phyloP scores from a whole-genome alignment of 2,329 filamentous ascomycete species.

The Phyllosticta citriasiana region DNA sequence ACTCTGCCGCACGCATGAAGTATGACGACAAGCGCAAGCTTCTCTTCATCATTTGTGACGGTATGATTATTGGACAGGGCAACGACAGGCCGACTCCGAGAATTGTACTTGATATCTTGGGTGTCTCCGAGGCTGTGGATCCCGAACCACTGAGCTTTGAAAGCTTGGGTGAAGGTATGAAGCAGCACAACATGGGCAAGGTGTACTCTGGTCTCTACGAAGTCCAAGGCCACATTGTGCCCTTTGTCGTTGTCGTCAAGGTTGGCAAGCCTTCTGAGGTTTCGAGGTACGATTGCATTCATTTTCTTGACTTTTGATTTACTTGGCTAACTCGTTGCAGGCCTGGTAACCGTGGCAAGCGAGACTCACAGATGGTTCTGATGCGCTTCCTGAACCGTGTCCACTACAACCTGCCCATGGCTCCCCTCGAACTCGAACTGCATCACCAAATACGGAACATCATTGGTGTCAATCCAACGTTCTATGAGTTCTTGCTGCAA shows the following conservation, averaged over 20 bases:
- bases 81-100: constrained; percentile 96
- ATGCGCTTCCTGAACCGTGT: constrained; percentile 99
- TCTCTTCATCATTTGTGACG: constrained; percentile 92
- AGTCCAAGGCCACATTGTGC: constrained; percentile 94
- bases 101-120: constrained; percentile 94
- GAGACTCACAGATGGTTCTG: constrained; percentile 95
- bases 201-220: constrained; percentile 97
- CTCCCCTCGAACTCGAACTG: constrained; percentile 91
- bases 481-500: constrained; percentile 94
- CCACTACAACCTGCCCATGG: constrained; percentile 96
- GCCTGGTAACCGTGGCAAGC: constrained; percentile 95
- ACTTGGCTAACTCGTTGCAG: constrained; percentile 21
- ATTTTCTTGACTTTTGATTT: background rate
- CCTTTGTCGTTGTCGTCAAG: constrained; percentile 94
- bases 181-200: constrained; percentile 99
- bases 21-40: constrained; percentile 98
- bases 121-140: constrained; percentile 85
- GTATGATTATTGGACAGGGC: constrained; percentile 89
- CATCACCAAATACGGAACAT: constrained; percentile 98
- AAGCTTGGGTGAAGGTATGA: constrained; percentile 85
- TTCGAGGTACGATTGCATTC: constrained; percentile 27
- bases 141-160: constrained; percentile 96
- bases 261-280: constrained; percentile 78
- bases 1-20: constrained; percentile 87
- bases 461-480: constrained; percentile 95